Evolutionary conservation across 2,329 filamentous ascomycete genomes (phyloP), one percentile per base, ranked within the genome.

Genomic region (Ambrosiella beaveri): DNA sequence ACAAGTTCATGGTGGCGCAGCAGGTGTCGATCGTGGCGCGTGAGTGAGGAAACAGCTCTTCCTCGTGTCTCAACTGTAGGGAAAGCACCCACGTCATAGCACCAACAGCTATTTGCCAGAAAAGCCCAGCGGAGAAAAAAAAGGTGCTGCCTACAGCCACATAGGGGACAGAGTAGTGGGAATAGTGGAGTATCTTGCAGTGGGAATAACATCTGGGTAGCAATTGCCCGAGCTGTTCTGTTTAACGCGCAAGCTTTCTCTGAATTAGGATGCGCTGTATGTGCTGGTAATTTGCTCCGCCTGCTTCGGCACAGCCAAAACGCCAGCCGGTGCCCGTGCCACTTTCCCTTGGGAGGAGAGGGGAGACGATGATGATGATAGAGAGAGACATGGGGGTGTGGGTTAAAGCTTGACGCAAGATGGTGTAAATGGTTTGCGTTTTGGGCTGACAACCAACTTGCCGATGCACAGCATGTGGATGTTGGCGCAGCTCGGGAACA

Each of bases 221-320:
- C 6, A 51, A 36, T 36, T 11, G 2, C 3, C 15, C 27, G 19
- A 47, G 6, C 4, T 36, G 47, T 6, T 36, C 13, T 27, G 19
- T 19, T 27, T 36, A 27, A 51, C 47, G 47, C 47, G 19, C 47
- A 51, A 51, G 19, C 47, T 51, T 19, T n/a, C 35, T 37, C 19
- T 35, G 13, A 35, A 5, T 51, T 35, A 51, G 47, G 47, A 36
- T 51, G 45, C 13, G 47, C 47, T 51, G 11, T 51, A 2, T 27
- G 6, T 51, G 47, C 17, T 51, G 47, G 47, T 51, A 2, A 2
- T 11, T n/a, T 51, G 47, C 47, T 51, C 47, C 47, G 47, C 47
- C 47, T 19, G 47, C 47, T 51, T 51, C 17, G 47, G 47, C 47
- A 51, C 27, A 51, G 47, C 47, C 47, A 51, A 51, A 51, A 51